These are phyloP conservation scores for Phaseolus lunatus DNA, from an alignment of 306 rosid genomes.

Conservation along the genomic window DNA sequence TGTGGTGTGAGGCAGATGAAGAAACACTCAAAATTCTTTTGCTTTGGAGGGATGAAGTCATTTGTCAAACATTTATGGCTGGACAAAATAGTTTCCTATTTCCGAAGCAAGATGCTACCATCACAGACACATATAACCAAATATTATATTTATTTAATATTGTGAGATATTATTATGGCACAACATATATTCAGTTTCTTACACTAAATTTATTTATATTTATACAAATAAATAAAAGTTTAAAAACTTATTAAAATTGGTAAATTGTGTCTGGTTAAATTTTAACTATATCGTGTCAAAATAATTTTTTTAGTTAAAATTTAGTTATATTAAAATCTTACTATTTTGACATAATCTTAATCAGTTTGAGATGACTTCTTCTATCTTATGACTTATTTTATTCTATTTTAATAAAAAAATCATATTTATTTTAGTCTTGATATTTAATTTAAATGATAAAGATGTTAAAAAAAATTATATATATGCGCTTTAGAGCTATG, in stretches of 20 bases:
- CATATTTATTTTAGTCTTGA: background rate
- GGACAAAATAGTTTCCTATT: conserved; percentile 31
- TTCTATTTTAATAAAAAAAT: too few species aligned
- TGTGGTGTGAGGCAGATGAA: background rate
- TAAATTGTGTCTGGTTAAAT: too few species aligned
- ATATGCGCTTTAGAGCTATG: background rate
- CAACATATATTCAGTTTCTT: background rate
- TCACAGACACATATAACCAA: conserved; percentile 27
- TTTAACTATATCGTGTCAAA: too few species aligned
- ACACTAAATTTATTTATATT: too few species aligned
- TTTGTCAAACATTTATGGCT: conserved; percentile 36
- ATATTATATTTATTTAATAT: background rate
- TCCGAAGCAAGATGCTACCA: conserved; percentile 29
- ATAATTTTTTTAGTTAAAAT: too few species aligned
- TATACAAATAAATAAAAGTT: too few species aligned
- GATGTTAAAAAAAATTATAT: background rate
- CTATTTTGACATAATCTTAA: too few species aligned
- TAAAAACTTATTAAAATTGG: too few species aligned
- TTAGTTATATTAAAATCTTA: too few species aligned
- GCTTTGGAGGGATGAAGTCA: conserved; percentile 33
- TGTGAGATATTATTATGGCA: background rate
- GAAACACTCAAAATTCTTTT: background rate
- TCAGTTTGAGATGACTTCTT: too few species aligned
- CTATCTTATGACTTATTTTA: too few species aligned
- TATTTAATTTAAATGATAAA: background rate